phyloP scores from a whole-genome alignment of 345 rosid species.

The Bruguiera gymnorhiza region DNA sequence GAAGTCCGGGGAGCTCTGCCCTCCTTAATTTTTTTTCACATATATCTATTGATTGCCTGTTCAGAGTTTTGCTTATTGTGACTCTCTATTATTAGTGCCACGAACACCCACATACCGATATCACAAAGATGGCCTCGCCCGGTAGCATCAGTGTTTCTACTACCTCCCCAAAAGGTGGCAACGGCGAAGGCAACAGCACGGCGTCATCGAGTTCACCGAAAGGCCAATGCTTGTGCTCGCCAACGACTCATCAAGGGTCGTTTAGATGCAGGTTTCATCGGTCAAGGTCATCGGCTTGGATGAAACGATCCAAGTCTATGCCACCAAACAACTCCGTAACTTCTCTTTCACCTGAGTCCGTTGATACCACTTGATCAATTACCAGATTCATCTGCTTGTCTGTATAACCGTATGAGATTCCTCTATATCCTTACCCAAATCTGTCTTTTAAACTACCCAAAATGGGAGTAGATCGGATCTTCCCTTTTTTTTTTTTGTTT shows the following conservation, averaged over 20 bases:
- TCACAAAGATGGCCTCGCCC: constrained; percentile 18
- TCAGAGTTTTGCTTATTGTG: no score
- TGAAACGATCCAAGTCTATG: constrained; percentile 61
- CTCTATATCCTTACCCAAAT: no score
- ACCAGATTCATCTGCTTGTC: no score
- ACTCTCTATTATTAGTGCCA: no score
- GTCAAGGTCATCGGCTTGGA: constrained; percentile 31
- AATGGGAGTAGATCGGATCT: no score
- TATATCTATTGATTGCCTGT: no score
- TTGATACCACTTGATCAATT: constrained; percentile 8
- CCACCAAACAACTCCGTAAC: constrained; percentile 29
- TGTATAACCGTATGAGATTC: no score
- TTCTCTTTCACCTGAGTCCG: constrained; percentile 22
- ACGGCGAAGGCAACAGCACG: background rate
- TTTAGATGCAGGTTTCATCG: constrained; percentile 68
- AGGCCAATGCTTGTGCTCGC: constrained; percentile 66
- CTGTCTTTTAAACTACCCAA: no score
- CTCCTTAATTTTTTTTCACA: no score
- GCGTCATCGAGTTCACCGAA: constrained; percentile 27
- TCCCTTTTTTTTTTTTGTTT: no score
- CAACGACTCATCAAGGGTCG: constrained; percentile 66
- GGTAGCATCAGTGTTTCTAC: constrained; percentile 17
- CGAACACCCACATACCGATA: background rate
- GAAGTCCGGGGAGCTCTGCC: no score
- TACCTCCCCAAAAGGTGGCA: constrained; percentile 35